Percentiles rank a stretch among this genome's conserved stretches.
phyloP scores from a whole-genome alignment of 371 early-diverging fungal genomes.

The Basidiobolus meristosporus region DNA sequence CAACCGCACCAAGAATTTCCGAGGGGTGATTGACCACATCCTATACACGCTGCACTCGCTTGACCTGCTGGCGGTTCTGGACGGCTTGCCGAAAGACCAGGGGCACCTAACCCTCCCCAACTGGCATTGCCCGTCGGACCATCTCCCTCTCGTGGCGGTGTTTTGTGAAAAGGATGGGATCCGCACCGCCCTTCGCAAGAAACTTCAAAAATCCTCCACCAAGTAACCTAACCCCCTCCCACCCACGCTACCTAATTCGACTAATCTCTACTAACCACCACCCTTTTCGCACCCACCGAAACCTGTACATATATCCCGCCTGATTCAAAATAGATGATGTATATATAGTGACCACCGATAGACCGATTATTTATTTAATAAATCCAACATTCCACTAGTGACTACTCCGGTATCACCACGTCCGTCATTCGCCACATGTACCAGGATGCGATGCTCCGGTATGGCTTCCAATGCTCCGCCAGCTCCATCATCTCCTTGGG shows the following conservation, averaged over 20 bases:
- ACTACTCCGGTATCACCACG: slow-evolving; percentile 9
- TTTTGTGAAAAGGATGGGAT: not conserved
- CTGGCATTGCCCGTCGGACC: not conserved
- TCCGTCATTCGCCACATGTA: slow-evolving; percentile 35
- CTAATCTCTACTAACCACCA: too few relatives aligned
- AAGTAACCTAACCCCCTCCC: too few relatives aligned
- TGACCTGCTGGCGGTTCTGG: slow-evolving; percentile 10
- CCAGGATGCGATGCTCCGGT: slow-evolving; percentile 37
- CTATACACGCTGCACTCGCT: slow-evolving; percentile 40
- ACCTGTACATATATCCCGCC: too few relatives aligned
- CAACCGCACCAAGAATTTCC: slow-evolving; percentile 75
- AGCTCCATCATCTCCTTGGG: slow-evolving; percentile 18
- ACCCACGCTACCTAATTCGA: too few relatives aligned
- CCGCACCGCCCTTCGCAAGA: too few relatives aligned
- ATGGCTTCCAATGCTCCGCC: slow-evolving; percentile 33
- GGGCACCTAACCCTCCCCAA: not conserved
- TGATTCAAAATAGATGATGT: too few relatives aligned
- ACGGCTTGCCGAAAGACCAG: slow-evolving; percentile 4
- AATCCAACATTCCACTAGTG: not conserved
- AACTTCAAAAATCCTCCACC: too few relatives aligned
- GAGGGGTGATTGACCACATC: slow-evolving; percentile 90
- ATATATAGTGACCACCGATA: too few relatives aligned
- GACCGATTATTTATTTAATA: too few relatives aligned
- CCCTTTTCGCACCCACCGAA: too few relatives aligned
- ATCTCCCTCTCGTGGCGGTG: not conserved